Conservation (phyloP, 1,284 basidiomycete genomes). For the Sphagnurus paluster region DNA sequence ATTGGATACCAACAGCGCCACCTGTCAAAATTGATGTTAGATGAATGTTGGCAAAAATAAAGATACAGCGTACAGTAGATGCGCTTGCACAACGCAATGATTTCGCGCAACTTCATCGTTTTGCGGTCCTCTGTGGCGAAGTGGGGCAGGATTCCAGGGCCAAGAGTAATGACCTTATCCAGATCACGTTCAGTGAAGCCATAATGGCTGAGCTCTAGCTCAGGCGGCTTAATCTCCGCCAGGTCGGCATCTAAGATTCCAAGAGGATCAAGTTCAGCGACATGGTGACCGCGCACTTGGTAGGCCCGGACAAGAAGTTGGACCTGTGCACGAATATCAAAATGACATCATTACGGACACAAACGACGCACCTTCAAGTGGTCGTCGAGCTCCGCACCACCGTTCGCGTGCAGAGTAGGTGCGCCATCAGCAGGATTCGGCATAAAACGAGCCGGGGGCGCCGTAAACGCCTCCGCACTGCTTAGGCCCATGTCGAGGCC, state of each 20-base stretch:
- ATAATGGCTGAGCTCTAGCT: conserved; percentile 90
- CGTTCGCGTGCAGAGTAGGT: conserved; percentile 75
- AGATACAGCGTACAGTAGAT: conserved; percentile 82
- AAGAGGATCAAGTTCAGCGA: conserved; percentile 94
- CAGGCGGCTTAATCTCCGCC: conserved; percentile 73
- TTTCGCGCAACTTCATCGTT: conserved; percentile 89
- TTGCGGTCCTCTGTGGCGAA: conserved; percentile 85
- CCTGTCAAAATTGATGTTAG: conserved; percentile 46
- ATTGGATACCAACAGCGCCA: conserved; percentile 93
- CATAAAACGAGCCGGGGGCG: conserved; percentile 71
- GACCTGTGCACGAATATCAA: conserved; percentile 51
- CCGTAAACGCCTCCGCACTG: conserved; percentile 82
- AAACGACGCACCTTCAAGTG: conserved; percentile 80
- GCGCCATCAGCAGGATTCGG: conserved; percentile 77
- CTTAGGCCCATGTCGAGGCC: conserved; percentile 90
- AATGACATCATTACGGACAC: conserved; percentile 2
- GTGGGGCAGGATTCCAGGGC: conserved; percentile 94
- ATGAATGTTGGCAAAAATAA: conserved; percentile 3
- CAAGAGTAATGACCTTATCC: conserved; percentile 92
- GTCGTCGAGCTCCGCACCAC: conserved; percentile 82
- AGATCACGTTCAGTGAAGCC: conserved; percentile 94
- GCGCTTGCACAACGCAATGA: conserved; percentile 89
- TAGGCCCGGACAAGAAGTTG: conserved; percentile 97
- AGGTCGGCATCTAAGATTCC: conserved; percentile 92
- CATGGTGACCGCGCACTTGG: conserved; percentile 97